phyloP scores from a whole-genome alignment of 129 eudicot genomes.

The Flaveria ramosissima region DNA sequence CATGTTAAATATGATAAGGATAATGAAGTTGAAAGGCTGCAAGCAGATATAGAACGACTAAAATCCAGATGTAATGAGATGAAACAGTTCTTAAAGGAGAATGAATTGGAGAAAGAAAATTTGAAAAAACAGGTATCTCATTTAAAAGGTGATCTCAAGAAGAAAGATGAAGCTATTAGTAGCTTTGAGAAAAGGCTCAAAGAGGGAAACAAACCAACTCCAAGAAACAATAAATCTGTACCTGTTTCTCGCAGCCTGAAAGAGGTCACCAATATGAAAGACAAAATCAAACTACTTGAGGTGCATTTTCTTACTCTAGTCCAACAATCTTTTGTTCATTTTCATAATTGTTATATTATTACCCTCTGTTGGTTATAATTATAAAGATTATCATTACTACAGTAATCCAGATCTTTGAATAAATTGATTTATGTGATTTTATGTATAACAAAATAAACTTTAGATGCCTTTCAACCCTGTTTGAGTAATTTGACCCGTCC shows the following conservation, averaged over 20 bases:
- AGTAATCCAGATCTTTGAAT: background rate
- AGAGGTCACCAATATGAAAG: constrained; percentile 72
- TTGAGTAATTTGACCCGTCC: background rate
- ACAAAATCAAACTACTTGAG: constrained; percentile 72
- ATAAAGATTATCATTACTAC: background rate
- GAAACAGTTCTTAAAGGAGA: constrained; percentile 42
- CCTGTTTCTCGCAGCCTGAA: constrained; percentile 48
- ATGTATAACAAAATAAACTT: background rate
- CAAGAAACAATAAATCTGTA: constrained; percentile 46
- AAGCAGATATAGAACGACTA: constrained; percentile 56
- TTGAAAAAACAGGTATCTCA: constrained; percentile 59
- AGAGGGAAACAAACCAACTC: constrained; percentile 47
- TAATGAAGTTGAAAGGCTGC: constrained; percentile 41
- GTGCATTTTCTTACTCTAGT: constrained; percentile 39
- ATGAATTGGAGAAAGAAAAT: constrained; percentile 64
- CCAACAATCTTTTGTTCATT: background rate
- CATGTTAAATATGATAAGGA: constrained; percentile 52
- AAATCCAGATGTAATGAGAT: constrained; percentile 53
- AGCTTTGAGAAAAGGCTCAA: constrained; percentile 66
- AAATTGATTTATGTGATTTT: background rate
- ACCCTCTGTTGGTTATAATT: background rate
- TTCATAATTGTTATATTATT: background rate
- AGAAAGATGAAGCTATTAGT: constrained; percentile 65
- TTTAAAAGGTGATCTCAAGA: constrained; percentile 62
- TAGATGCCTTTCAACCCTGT: background rate